phyloP scores from a whole-genome alignment of 148 eudicot genomes.

The Polygonum aviculare region DNA sequence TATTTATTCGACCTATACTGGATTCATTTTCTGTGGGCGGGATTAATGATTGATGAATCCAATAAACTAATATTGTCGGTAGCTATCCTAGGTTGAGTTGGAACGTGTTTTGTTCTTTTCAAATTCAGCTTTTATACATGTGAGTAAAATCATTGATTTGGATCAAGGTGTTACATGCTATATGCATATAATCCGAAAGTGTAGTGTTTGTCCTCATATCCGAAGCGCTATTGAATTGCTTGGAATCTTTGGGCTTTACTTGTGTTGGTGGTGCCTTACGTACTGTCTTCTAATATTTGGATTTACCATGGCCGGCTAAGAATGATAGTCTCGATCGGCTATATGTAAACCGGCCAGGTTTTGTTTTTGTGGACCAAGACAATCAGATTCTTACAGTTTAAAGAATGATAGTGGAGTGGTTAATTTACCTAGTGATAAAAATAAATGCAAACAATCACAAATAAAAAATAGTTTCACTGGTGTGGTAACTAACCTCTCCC shows the following conservation, averaged over 20 bases:
- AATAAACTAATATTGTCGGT: not conserved
- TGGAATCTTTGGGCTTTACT: not conserved
- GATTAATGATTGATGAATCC: not conserved
- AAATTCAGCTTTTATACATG: not conserved
- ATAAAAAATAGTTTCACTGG: too few relatives aligned
- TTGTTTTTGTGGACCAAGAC: too few relatives aligned
- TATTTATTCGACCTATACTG: not conserved
- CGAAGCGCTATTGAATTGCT: not conserved
- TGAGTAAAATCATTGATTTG: not conserved
- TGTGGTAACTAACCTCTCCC: too few relatives aligned
- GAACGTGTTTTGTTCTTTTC: not conserved
- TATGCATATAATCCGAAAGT: not conserved
- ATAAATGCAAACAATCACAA: too few relatives aligned
- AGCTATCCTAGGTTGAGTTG: conserved; percentile 4
- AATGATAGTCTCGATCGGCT: too few relatives aligned
- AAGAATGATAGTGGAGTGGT: too few relatives aligned
- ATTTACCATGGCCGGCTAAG: not conserved
- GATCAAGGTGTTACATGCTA: not conserved
- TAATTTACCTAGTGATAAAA: too few relatives aligned
- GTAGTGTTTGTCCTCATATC: not conserved
- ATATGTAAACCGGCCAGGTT: too few relatives aligned
- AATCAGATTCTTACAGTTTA: too few relatives aligned
- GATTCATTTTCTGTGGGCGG: not conserved
- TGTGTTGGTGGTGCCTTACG: not conserved
- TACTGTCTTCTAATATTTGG: not conserved